These are phyloP conservation scores for Emergomyces africanus DNA, from an alignment of 2,329 filamentous ascomycete genomes.

Conservation along the genomic window DNA sequence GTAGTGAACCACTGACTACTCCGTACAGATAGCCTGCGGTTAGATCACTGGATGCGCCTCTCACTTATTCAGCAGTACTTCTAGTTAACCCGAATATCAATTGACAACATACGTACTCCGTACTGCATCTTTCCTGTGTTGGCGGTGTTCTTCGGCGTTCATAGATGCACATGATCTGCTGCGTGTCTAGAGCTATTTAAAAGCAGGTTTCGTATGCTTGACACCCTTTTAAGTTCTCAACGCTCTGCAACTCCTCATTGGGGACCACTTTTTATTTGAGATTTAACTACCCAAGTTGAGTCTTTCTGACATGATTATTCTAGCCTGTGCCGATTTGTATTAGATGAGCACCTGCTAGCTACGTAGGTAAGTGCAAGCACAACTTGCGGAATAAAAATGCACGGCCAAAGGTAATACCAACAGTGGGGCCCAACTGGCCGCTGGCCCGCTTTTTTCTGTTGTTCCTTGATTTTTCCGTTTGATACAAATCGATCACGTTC, in stretches of 20 bases:
- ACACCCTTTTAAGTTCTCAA: not conserved
- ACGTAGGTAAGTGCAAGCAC: not conserved
- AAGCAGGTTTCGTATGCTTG: not conserved
- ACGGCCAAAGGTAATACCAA: not conserved
- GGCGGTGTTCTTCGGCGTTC: not conserved
- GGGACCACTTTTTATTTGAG: not conserved
- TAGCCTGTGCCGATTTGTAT: not conserved
- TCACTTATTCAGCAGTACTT: not conserved
- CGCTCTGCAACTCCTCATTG: not conserved
- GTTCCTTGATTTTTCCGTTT: not conserved
- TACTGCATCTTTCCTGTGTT: not conserved
- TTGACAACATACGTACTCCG: not conserved
- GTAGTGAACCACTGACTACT: not conserved
- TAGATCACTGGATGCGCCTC: not conserved
- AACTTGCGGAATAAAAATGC: not conserved
- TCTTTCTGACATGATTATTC: not conserved
- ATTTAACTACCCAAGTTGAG: not conserved
- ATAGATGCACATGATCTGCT: not conserved
- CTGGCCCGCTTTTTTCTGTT: not conserved
- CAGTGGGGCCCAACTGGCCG: not conserved
- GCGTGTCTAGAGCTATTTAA: not conserved
- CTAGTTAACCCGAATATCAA: not conserved
- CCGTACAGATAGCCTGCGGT: not conserved
- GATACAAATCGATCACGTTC: not conserved
- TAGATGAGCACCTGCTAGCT: not conserved